phyloP scores from a whole-genome alignment of 306 rosid genomes.

The Prosopis cineraria region DNA sequence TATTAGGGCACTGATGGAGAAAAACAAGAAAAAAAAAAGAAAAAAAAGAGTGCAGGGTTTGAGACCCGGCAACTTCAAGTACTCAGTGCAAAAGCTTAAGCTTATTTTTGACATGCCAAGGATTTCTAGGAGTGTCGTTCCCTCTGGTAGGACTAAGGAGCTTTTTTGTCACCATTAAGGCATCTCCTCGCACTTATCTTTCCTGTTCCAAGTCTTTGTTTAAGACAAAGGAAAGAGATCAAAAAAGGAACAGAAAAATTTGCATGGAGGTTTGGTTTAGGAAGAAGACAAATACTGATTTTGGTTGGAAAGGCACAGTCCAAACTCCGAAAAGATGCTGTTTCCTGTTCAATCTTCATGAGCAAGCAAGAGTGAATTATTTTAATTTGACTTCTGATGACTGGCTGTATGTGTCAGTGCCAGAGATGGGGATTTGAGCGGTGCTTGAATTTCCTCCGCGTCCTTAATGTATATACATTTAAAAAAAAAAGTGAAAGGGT shows the following conservation, averaged over 20 bases:
- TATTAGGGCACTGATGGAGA: not conserved
- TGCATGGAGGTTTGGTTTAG: not conserved
- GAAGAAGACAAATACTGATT: constrained; percentile 48
- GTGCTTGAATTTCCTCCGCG: constrained; percentile 6
- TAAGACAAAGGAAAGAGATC: not conserved
- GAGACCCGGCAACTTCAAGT: not conserved
- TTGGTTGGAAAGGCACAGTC: constrained; percentile 53
- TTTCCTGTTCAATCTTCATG: constrained; percentile 21
- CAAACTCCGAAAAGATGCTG: constrained; percentile 43
- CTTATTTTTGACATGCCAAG: not conserved
- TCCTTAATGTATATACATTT: no score
- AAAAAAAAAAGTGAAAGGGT: no score
- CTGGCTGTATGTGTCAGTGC: constrained; percentile 42
- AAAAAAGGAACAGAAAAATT: not conserved
- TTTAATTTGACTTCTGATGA: constrained; percentile 32
- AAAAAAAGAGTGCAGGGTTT: not conserved
- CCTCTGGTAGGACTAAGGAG: not conserved
- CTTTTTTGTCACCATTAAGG: not conserved
- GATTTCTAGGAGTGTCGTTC: not conserved
- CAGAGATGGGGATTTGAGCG: constrained; percentile 35
- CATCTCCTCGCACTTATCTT: not conserved
- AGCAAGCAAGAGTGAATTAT: constrained; percentile 18
- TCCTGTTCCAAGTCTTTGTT: not conserved
- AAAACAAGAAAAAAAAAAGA: not conserved
- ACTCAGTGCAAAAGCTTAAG: not conserved